Base-by-base conservation (phyloP, 345 rosid genomes). In the Mangifera indica region DNA sequence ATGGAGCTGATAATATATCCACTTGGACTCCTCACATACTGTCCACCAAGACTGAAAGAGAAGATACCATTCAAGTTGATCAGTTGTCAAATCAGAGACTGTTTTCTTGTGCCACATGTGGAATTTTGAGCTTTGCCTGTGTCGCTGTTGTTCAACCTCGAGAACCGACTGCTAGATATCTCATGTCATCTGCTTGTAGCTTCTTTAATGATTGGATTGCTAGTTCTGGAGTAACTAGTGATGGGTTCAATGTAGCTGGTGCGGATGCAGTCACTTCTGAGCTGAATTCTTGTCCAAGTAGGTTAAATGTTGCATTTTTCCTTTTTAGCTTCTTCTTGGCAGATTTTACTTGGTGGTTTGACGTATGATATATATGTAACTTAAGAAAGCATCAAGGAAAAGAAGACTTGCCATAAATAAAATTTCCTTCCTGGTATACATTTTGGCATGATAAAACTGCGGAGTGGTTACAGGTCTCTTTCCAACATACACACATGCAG, bases 101-200 rank as follows among this genome's bases (percentile, higher is more conserved):
- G 66, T 95, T 95, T 78, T 86, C 97, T 13, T 95, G 99, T 68
- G 97, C 86, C 67, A 87, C 91, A 0, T 95, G 99, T 75, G 99
- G 99, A 78, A 82, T 95, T 71, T 80, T 91, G 83, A 79, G 91
- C 80, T 93, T 89, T 80, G 88, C 87, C 75, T 95, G 99, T 72
- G 81, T 92, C 74, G 98, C 99, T 67, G 70, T 95, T 57, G 64
- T 93, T 79, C 93, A 87, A 81, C 99, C 99, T 21, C 88, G 77
- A 62, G 96, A 91, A 82, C 83, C 86, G 70, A 90, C 97, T 18
- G 88, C 96, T 46, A 82, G 89, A 81, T 88, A 87, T 76, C 91
- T 95, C 74, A 88, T 85, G 91, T 89, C 99, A 49, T 96, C 94
- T 44, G 98, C 93, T 80, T 91, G 96, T 79, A 89, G 93, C 81